phyloP scores from a whole-genome alignment of 495 filamentous ascomycete species.

The Darksidea phi region DNA sequence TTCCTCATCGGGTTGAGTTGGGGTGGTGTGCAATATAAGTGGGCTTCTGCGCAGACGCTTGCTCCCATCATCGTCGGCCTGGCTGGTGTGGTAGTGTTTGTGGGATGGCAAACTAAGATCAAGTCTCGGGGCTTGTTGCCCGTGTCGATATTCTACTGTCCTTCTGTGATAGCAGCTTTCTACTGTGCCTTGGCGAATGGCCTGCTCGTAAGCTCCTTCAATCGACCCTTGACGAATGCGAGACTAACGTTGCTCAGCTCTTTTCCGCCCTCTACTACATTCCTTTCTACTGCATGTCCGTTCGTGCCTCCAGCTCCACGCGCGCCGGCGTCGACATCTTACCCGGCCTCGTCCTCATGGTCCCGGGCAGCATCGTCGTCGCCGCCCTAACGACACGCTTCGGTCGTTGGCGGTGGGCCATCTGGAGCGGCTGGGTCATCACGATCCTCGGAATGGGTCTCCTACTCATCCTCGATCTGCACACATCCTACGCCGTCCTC shows the following conservation, averaged over 20 bases:
- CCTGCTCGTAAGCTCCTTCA: slow-evolving; percentile 35
- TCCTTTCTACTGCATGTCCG: slow-evolving; percentile 27
- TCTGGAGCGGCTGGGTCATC: slow-evolving; percentile 57
- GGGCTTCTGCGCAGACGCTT: slow-evolving; percentile 55
- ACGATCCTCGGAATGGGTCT: slow-evolving; percentile 51
- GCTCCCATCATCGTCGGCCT: slow-evolving; percentile 57
- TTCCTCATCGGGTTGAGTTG: slow-evolving; percentile 58
- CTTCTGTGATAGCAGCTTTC: slow-evolving; percentile 24
- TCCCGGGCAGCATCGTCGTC: slow-evolving; percentile 48
- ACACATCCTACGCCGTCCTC: slow-evolving; percentile 36
- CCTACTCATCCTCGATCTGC: slow-evolving; percentile 50
- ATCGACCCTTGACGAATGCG: slow-evolving; percentile 43
- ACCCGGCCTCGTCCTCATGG: slow-evolving; percentile 45
- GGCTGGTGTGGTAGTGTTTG: slow-evolving; percentile 45
- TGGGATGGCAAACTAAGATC: slow-evolving; percentile 51
- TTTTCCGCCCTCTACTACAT: slow-evolving; percentile 42
- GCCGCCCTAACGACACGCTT: slow-evolving; percentile 52
- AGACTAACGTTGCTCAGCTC: slow-evolving; percentile 33
- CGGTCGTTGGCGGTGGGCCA: slow-evolving; percentile 52
- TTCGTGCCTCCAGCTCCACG: slow-evolving; percentile 8
- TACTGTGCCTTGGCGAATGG: slow-evolving; percentile 21
- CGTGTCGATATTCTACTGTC: slow-evolving; percentile 34
- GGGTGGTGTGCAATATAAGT: slow-evolving; percentile 56
- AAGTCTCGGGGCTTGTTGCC: slow-evolving; percentile 51
- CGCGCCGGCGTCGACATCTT: slow-evolving; percentile 35